These are phyloP conservation scores for Metschnikowia arizonensis DNA, from an alignment of 805 yeast species.

Conservation along the genomic window DNA sequence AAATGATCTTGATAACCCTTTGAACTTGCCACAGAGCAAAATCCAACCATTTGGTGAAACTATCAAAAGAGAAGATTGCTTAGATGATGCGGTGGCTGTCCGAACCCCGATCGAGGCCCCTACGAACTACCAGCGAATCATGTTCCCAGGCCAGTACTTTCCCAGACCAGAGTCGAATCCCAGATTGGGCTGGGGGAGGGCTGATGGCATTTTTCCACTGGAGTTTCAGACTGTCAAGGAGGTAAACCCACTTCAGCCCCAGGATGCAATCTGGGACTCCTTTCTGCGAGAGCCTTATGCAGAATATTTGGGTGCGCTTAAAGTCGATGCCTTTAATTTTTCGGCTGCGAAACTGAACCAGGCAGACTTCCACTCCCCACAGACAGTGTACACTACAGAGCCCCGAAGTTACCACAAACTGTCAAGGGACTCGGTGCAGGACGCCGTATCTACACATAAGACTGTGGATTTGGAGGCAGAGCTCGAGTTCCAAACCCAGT, in stretches of 20 bases:
- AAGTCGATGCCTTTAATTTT: background rate
- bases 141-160: background rate
- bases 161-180: background rate
- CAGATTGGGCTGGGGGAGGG: background rate
- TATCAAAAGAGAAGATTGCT: background rate
- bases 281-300: conserved; percentile 1
- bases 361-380: background rate
- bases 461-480: background rate
- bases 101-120: background rate
- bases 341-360: conserved; percentile 3
- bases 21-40: background rate
- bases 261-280: background rate
- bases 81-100: background rate
- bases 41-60: background rate
- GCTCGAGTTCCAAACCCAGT: background rate
- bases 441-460: background rate
- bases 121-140: background rate
- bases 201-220: background rate
- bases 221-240: background rate
- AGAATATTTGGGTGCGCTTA: conserved; percentile 1
- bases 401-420: background rate
- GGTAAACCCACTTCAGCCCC: background rate
- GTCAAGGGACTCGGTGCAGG: background rate
- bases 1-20: background rate
- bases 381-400: background rate